A percentile compares a stretch with the other conserved stretches of the same genome.
Evolutionary conservation across 2,329 filamentous ascomycete species (phyloP).

Genomic region (Aspergillus quadricinctus): DNA sequence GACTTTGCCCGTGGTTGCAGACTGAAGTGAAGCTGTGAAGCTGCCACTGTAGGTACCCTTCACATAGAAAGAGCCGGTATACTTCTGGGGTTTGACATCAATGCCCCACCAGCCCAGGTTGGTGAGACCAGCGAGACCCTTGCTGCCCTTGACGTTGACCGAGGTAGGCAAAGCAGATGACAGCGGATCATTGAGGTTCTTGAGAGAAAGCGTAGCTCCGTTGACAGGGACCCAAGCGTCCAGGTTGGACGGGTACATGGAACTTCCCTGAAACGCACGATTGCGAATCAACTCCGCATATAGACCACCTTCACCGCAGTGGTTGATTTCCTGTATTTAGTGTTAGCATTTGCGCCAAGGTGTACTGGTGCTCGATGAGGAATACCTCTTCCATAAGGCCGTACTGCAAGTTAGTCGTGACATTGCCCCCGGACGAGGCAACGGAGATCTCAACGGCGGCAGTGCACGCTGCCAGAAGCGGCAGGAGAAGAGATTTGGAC

Average conservation of each 20-base stretch:
- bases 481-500: constrained; percentile 19
- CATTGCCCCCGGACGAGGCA: constrained; percentile 27
- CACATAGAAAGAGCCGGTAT: constrained; percentile 50
- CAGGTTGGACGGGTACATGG: constrained; percentile 24
- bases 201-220: constrained; percentile 28
- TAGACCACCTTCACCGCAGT: constrained; percentile 30
- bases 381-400: constrained; percentile 29
- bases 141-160: constrained; percentile 38
- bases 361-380: background rate
- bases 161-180: constrained; percentile 44
- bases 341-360: background rate
- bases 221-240: constrained; percentile 30
- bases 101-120: constrained; percentile 53
- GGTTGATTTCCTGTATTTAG: constrained; percentile 24
- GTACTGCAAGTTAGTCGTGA: constrained; percentile 24
- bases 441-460: constrained; percentile 25
- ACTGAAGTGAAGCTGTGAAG: constrained; percentile 36
- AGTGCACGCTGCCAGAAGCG: constrained; percentile 21
- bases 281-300: constrained; percentile 34
- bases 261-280: constrained; percentile 31
- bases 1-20: constrained; percentile 35
- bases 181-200: constrained; percentile 38
- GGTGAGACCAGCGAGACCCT: constrained; percentile 43
- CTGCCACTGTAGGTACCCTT: constrained; percentile 33
- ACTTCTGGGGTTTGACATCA: constrained; percentile 45